Conservation (phyloP, 169 alveolate species). For the Babesia bovis region DNA sequence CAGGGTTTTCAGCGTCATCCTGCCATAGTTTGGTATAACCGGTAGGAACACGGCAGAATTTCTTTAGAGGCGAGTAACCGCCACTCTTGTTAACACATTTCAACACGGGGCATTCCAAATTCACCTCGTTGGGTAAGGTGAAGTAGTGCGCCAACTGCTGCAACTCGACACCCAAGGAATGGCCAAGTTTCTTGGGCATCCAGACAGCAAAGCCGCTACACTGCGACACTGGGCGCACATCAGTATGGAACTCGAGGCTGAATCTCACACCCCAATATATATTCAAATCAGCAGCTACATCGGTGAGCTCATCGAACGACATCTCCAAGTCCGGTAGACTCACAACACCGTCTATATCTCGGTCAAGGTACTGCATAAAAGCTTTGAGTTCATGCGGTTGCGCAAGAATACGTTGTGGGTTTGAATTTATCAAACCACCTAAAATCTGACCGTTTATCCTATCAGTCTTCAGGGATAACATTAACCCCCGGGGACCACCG, state of each 20-base stretch:
- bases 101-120: slow-evolving; percentile 5
- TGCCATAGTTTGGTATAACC: slow-evolving; percentile 45
- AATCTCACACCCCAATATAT: slow-evolving; percentile 24
- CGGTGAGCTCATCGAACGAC: slow-evolving; percentile 43
- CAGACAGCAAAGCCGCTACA: slow-evolving; percentile 39
- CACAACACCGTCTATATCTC: slow-evolving; percentile 57
- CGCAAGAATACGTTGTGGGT: slow-evolving; percentile 46
- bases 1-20: slow-evolving; percentile 34
- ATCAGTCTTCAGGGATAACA: slow-evolving; percentile 41
- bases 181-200: slow-evolving; percentile 58
- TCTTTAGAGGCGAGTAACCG: slow-evolving; percentile 24
- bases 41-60: slow-evolving; percentile 25
- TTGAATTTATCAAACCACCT: slow-evolving; percentile 27
- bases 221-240: slow-evolving; percentile 44
- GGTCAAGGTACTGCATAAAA: slow-evolving; percentile 40
- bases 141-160: slow-evolving; percentile 38
- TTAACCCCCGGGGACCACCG: slow-evolving; percentile 57
- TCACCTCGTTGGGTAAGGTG: slow-evolving; percentile 3
- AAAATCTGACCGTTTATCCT: slow-evolving; percentile 23
- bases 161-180: slow-evolving; percentile 39
- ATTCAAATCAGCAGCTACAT: slow-evolving; percentile 34
- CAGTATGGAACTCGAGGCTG: slow-evolving; percentile 13
- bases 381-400: slow-evolving; percentile 42
- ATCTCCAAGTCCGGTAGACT: slow-evolving; percentile 43
- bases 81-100: slow-evolving; percentile 24